phyloP scores from a whole-genome alignment of 441 rosid genomes.

The Corymbia citriodora region DNA sequence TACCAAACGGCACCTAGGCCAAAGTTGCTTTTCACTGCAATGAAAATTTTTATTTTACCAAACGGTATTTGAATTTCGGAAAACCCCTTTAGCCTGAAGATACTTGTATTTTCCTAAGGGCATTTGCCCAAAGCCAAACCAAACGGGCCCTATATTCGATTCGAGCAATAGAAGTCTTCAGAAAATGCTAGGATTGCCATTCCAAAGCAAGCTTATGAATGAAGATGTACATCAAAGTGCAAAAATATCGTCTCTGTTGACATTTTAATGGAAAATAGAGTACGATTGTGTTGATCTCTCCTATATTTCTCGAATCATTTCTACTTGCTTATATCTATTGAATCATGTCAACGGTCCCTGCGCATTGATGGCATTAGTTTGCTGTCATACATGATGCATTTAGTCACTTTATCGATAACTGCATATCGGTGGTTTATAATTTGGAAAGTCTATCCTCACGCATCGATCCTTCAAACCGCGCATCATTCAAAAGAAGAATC shows the following conservation, averaged over 20 bases:
- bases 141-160: too few species aligned
- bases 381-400: background rate
- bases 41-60: too few species aligned
- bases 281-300: background rate
- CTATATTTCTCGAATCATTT: background rate
- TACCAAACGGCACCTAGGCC: too few species aligned
- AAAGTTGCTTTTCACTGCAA: too few species aligned
- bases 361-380: background rate
- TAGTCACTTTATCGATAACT: background rate
- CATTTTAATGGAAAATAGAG: background rate
- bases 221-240: background rate
- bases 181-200: background rate
- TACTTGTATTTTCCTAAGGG: too few species aligned
- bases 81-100: too few species aligned
- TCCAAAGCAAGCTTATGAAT: background rate
- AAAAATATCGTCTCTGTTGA: background rate
- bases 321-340: background rate
- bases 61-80: too few species aligned
- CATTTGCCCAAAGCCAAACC: too few species aligned
- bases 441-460: background rate
- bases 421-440: background rate
- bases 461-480: background rate
- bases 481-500: background rate
- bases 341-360: background rate
- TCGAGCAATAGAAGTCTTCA: background rate